Evolutionary conservation across 768 basidiomycete species (phyloP).

Genomic region (Boletus sp.): DNA sequence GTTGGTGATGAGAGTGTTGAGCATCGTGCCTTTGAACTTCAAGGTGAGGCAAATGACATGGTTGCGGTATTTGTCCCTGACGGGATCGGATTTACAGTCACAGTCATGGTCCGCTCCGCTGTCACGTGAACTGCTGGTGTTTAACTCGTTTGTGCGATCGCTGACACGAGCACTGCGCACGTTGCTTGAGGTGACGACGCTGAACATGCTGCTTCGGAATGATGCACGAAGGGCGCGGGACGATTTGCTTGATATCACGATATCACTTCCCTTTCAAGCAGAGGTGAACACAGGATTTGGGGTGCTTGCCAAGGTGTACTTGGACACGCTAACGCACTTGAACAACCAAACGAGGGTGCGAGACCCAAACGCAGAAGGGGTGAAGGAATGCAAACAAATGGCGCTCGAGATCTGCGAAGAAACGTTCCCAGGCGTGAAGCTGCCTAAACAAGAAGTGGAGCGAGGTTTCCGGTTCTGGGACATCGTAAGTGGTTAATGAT

Average conservation of each 20-base stretch:
- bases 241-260: constrained; percentile 87
- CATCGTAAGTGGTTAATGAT: constrained; percentile 59
- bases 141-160: constrained; percentile 96
- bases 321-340: constrained; percentile 88
- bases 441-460: constrained; percentile 85
- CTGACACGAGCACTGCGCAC: constrained; percentile 88
- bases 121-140: constrained; percentile 93
- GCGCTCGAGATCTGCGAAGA: constrained; percentile 92
- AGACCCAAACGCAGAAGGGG: constrained; percentile 75
- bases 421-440: constrained; percentile 90
- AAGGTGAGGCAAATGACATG: constrained; percentile 53
- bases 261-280: constrained; percentile 90
- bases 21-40: constrained; percentile 93
- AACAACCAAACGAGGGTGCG: constrained; percentile 77
- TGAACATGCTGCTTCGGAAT: constrained; percentile 90
- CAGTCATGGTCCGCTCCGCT: constrained; percentile 95
- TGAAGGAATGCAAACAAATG: constrained; percentile 78
- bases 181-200: constrained; percentile 83
- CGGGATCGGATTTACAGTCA: constrained; percentile 44
- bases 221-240: constrained; percentile 87
- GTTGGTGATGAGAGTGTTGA: constrained; percentile 93
- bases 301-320: constrained; percentile 93
- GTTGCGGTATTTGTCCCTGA: constrained; percentile 1
- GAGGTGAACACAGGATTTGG: constrained; percentile 99
- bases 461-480: constrained; percentile 99